These are phyloP conservation scores for Paramecium tetraurelia DNA, from an alignment of 73 alveolate genomes.

Conservation along the genomic window DNA sequence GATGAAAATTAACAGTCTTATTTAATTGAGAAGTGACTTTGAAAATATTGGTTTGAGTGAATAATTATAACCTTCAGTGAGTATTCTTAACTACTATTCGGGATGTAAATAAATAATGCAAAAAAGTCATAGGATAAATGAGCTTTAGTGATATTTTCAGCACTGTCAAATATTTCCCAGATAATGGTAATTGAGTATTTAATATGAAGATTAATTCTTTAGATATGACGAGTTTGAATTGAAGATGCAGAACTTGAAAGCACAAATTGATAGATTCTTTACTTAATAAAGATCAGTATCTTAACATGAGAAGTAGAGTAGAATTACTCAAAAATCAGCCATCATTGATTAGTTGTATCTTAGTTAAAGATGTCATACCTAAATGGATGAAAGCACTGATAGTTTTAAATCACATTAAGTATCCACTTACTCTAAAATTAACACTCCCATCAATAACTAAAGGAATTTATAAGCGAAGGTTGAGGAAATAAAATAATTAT, in stretches of 20 bases:
- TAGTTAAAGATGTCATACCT: constrained; percentile 17
- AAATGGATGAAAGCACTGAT: constrained; percentile 55
- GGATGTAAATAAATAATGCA: constrained; percentile 20
- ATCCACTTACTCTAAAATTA: background rate
- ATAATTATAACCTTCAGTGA: constrained; percentile 23
- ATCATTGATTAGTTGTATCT: background rate
- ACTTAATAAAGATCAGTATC: constrained; percentile 14
- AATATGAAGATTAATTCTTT: background rate
- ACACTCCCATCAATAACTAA: constrained; percentile 23
- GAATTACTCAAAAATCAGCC: background rate
- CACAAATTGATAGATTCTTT: background rate
- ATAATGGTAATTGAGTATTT: background rate
- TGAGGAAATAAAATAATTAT: constrained; percentile 13
- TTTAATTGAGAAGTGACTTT: background rate
- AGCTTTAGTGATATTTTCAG: constrained; percentile 24
- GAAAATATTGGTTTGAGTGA: constrained; percentile 47
- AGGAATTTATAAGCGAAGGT: background rate
- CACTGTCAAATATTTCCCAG: constrained; percentile 24
- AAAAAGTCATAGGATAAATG: constrained; percentile 27
- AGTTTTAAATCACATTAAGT: constrained; percentile 44
- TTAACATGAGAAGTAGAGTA: constrained; percentile 22
- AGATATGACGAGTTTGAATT: constrained; percentile 17
- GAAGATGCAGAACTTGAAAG: background rate
- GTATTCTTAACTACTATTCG: background rate
- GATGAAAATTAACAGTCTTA: constrained; percentile 32